Conservation (phyloP, 768 basidiomycete species). For the Coprinopsis marcescibilis region DNA sequence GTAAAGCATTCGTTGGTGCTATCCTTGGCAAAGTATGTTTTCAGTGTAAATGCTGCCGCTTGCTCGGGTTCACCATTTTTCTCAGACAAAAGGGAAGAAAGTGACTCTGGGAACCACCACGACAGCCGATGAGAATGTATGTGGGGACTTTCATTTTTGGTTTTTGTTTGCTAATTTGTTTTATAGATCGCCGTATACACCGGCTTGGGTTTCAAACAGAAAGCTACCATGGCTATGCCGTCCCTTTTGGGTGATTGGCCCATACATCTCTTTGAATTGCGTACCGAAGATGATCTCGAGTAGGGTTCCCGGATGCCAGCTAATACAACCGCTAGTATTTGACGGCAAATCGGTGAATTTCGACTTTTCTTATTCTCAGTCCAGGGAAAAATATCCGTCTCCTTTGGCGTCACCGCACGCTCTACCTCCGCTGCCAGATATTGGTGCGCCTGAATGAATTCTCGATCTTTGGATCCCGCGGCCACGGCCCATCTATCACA, state of each 20-base stretch:
- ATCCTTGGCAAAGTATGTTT: conserved; percentile 22
- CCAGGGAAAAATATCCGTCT: no score
- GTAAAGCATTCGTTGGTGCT: conserved; percentile 19
- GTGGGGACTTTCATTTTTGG: conserved; percentile 1
- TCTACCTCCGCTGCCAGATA: no score
- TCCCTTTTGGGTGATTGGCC: conserved; percentile 25
- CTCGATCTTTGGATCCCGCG: no score
- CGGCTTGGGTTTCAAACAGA: conserved; percentile 15
- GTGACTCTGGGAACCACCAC: conserved; percentile 17
- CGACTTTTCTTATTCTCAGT: no score
- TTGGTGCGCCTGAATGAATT: no score
- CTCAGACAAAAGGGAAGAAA: conserved; percentile 14
- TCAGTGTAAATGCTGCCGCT: not conserved
- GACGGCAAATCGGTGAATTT: no score
- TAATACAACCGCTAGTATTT: not conserved
- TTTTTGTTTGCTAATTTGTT: not conserved
- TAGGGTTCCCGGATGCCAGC: not conserved
- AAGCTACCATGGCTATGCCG: conserved; percentile 17
- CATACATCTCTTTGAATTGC: conserved; percentile 18
- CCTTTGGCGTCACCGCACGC: no score
- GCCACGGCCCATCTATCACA: no score
- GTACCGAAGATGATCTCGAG: conserved; percentile 8
- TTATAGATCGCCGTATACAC: conserved; percentile 18
- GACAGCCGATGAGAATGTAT: conserved; percentile 18
- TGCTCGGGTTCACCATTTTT: not conserved